These are phyloP conservation scores for Glonium stellatum DNA, from an alignment of 495 filamentous ascomycete genomes.

Conservation along the genomic window DNA sequence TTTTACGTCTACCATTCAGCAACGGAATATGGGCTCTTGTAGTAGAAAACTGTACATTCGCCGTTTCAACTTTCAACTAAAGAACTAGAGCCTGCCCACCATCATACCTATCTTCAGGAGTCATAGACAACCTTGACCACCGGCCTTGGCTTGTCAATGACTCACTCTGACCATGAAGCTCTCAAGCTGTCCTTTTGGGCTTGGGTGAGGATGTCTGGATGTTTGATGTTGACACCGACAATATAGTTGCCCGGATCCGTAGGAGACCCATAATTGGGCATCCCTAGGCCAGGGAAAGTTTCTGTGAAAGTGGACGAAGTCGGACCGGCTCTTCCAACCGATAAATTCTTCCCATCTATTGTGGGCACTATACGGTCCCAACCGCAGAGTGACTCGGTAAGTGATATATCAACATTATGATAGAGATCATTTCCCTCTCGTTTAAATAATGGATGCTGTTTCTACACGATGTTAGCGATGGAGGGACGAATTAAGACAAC, in stretches of 20 bases:
- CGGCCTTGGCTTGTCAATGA: no score
- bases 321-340: conserved; percentile 67
- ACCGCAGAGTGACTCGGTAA: conserved; percentile 91
- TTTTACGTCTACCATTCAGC: no score
- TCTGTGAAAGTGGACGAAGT: conserved; percentile 76
- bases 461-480: conserved; percentile 43
- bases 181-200: conserved; percentile 78
- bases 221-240: conserved; percentile 81
- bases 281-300: conserved; percentile 72
- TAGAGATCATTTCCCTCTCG: conserved; percentile 85
- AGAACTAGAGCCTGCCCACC: no score
- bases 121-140: no score
- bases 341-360: conserved; percentile 81
- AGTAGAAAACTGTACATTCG: no score
- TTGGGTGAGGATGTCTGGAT: conserved; percentile 66
- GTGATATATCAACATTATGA: conserved; percentile 64
- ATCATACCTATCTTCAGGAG: no score
- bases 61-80: no score
- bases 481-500: background rate
- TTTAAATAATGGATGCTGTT: conserved; percentile 72
- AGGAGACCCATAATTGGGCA: conserved; percentile 86
- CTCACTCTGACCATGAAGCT: no score
- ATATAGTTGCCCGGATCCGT: conserved; percentile 77
- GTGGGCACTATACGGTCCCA: conserved; percentile 88
- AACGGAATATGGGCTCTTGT: no score